These are phyloP conservation scores for Malassezia sympodialis DNA, from an alignment of 1,284 basidiomycete species.

Conservation along the genomic window DNA sequence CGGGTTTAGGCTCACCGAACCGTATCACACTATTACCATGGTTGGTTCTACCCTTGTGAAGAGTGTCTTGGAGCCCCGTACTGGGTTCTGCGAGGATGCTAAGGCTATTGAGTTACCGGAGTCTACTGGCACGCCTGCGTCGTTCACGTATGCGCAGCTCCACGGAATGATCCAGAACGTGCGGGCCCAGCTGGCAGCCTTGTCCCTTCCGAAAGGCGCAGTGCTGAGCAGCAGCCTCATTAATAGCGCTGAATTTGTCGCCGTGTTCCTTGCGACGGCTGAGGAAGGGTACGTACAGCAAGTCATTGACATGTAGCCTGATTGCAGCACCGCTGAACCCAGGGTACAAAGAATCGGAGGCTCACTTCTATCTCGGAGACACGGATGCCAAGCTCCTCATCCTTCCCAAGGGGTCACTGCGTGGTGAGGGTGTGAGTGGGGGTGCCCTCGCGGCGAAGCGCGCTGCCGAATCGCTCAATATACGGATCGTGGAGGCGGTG, in stretches of 20 bases:
- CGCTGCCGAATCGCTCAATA: slow-evolving; percentile 29
- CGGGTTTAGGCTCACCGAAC: not conserved
- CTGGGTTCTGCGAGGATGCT: not conserved
- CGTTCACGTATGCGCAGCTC: slow-evolving; percentile 27
- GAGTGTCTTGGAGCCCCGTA: slow-evolving; percentile 2
- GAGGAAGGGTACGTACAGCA: slow-evolving; percentile 26
- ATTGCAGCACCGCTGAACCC: slow-evolving; percentile 52
- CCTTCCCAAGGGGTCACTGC: slow-evolving; percentile 32
- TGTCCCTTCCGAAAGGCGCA: slow-evolving; percentile 21
- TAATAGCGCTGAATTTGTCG: slow-evolving; percentile 49
- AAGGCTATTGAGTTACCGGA: slow-evolving; percentile 9
- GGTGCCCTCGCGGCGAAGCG: slow-evolving; percentile 20
- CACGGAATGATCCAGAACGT: slow-evolving; percentile 26
- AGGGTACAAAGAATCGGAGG: slow-evolving; percentile 49
- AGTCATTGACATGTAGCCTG: slow-evolving; percentile 25
- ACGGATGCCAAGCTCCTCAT: slow-evolving; percentile 46
- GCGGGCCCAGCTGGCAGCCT: slow-evolving; percentile 32
- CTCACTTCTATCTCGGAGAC: slow-evolving; percentile 49
- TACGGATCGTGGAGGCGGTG: slow-evolving; percentile 40
- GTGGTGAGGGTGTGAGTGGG: not conserved
- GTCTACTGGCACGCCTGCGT: slow-evolving; percentile 8
- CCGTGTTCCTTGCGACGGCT: slow-evolving; percentile 48
- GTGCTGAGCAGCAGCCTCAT: slow-evolving; percentile 44
- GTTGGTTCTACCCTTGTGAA: not conserved
- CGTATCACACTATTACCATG: not conserved